Conservation (phyloP, 148 eudicot species). For the Vaccinium myrtillus region DNA sequence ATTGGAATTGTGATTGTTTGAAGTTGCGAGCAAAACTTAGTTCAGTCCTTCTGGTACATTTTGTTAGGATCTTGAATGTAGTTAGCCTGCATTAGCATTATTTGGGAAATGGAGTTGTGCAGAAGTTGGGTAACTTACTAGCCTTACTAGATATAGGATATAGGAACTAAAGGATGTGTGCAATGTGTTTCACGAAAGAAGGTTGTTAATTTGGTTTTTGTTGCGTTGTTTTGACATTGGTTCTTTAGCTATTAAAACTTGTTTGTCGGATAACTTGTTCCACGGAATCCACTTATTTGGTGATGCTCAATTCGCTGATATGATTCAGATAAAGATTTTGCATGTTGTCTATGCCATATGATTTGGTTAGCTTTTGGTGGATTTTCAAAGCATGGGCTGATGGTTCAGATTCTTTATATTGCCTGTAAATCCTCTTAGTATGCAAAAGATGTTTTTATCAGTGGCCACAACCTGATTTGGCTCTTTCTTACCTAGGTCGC, state of each 20-base stretch:
- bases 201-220: neutral
- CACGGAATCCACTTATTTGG: neutral
- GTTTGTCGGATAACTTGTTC: neutral
- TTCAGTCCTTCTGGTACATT: neutral
- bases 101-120: neutral
- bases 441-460: neutral
- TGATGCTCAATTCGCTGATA: neutral
- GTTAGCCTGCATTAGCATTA: neutral
- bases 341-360: neutral
- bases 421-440: neutral
- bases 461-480: slow-evolving; percentile 12
- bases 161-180: neutral
- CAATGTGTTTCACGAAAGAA: neutral
- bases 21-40: neutral
- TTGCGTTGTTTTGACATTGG: neutral
- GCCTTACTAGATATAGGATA: neutral
- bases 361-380: neutral
- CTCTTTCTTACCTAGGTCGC: slow-evolving; percentile 57
- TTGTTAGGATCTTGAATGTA: neutral
- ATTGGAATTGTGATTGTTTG: neutral
- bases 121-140: neutral
- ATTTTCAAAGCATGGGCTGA: slow-evolving; percentile 3
- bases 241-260: neutral
- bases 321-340: neutral
- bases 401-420: slow-evolving; percentile 5